phyloP scores from a whole-genome alignment of 257 asterid species.

The Prunella vulgaris region DNA sequence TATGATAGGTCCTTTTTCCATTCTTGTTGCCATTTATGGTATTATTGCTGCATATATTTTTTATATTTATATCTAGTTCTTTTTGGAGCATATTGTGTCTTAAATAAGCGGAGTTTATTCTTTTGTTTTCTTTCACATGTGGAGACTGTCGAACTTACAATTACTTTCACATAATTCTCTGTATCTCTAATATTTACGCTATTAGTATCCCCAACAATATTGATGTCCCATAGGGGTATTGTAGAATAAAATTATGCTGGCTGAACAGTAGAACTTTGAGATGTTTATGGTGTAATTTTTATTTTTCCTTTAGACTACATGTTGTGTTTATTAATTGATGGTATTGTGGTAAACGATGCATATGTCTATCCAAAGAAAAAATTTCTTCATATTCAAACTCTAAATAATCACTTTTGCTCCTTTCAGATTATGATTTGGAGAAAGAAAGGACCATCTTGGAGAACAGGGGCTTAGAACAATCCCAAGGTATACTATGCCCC shows the following conservation, averaged over 20 bases:
- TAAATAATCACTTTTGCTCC: neutral
- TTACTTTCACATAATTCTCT: neutral
- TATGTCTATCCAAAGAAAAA: slow-evolving; percentile 41
- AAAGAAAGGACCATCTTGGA: slow-evolving; percentile 81
- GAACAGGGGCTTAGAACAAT: slow-evolving; percentile 90
- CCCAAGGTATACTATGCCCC: slow-evolving; percentile 53
- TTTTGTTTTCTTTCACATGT: neutral
- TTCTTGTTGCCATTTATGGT: neutral
- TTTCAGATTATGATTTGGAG: slow-evolving; percentile 91
- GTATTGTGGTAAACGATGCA: too few relatives aligned
- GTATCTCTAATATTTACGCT: too few relatives aligned
- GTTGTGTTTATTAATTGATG: too few relatives aligned
- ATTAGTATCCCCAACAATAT: too few relatives aligned
- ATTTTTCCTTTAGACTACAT: too few relatives aligned
- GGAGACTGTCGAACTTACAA: neutral
- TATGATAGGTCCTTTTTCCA: neutral
- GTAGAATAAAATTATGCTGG: too few relatives aligned
- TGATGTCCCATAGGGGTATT: too few relatives aligned
- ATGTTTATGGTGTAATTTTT: too few relatives aligned
- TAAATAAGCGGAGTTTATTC: neutral
- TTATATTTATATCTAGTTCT: neutral
- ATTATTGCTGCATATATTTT: slow-evolving; percentile 7
- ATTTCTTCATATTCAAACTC: neutral
- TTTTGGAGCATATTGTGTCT: neutral
- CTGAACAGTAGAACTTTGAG: too few relatives aligned